phyloP scores from a whole-genome alignment of 1,139 yeast species.

The Candida sanyaensis region DNA sequence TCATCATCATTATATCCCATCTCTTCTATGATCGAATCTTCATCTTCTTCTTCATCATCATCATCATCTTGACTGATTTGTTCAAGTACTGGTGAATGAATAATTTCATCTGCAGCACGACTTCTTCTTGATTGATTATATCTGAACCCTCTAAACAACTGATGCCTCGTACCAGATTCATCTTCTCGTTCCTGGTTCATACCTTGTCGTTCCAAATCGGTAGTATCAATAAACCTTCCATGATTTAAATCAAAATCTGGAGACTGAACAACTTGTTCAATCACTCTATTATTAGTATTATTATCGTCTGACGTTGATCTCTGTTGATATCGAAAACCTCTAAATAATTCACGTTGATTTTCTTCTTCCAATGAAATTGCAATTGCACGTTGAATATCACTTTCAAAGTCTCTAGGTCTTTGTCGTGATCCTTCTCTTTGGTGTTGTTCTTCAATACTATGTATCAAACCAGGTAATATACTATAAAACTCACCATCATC shows the following conservation, averaged over 20 bases:
- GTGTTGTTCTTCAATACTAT: constrained; percentile 5
- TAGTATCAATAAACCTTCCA: constrained; percentile 5
- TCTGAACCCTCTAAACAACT: constrained; percentile 13
- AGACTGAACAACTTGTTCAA: constrained; percentile 5
- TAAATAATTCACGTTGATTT: constrained; percentile 9
- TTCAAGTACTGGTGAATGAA: constrained; percentile 1
- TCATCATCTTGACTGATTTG: constrained; percentile 1
- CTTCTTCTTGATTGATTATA: constrained; percentile 10
- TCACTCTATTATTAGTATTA: constrained; percentile 1
- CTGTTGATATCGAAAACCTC: constrained; percentile 13
- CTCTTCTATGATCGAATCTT: not conserved
- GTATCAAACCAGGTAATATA: constrained; percentile 32
- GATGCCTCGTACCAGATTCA: constrained; percentile 9
- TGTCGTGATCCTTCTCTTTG: constrained; percentile 6
- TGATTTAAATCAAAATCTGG: constrained; percentile 6
- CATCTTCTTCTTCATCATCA: not conserved
- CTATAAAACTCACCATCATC: constrained; percentile 39
- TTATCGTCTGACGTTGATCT: not conserved
- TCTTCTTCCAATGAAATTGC: constrained; percentile 14
- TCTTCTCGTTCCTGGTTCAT: constrained; percentile 1
- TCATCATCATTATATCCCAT: constrained; percentile 6
- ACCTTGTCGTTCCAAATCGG: not conserved
- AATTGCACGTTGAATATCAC: constrained; percentile 12
- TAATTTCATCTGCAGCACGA: not conserved
- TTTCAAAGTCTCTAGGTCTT: constrained; percentile 7